Evolutionary conservation across 495 filamentous ascomycete genomes (phyloP).

Genomic region (Penicillium verhagenii): DNA sequence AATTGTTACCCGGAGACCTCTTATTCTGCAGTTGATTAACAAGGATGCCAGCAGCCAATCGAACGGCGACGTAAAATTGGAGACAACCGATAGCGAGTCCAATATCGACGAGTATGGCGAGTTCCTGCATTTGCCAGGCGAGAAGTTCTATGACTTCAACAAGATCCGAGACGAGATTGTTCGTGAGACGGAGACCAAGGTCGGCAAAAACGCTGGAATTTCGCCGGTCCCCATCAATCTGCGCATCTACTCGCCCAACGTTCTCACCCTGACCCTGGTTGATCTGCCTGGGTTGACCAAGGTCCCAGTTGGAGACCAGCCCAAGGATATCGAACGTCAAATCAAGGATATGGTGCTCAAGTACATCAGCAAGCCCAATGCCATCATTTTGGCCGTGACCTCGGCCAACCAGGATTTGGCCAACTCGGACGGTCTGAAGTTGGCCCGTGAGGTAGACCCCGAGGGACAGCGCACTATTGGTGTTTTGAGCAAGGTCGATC

Average conservation of each 20-base stretch:
- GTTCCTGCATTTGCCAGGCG: slow-evolving; percentile 95
- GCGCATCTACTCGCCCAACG: slow-evolving; percentile 96
- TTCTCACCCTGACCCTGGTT: slow-evolving; percentile 94
- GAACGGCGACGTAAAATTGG: slow-evolving; percentile 71
- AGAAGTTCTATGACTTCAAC: slow-evolving; percentile 99
- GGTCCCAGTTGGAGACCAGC: slow-evolving; percentile 97
- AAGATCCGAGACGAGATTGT: slow-evolving; percentile 99
- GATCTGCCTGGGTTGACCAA: slow-evolving; percentile 97
- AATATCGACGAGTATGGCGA: slow-evolving; percentile 98
- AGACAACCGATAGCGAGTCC: slow-evolving; percentile 76
- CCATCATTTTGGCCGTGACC: slow-evolving; percentile 96
- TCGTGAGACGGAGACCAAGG: slow-evolving; percentile 94
- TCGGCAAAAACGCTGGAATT: slow-evolving; percentile 93
- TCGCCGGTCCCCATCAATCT: slow-evolving; percentile 95
- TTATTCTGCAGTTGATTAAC: slow-evolving; percentile 98
- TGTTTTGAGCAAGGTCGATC: slow-evolving; percentile 97
- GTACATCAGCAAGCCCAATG: slow-evolving; percentile 96
- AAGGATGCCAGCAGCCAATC: slow-evolving; percentile 58
- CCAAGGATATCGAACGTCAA: slow-evolving; percentile 95
- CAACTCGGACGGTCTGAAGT: slow-evolving; percentile 96
- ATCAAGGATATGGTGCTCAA: slow-evolving; percentile 99
- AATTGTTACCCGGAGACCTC: slow-evolving; percentile 94
- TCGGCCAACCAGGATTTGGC: slow-evolving; percentile 96
- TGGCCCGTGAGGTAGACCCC: slow-evolving; percentile 95
- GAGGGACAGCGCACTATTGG: slow-evolving; percentile 98